phyloP scores from a whole-genome alignment of 257 asterid species.

The Petunia axillaris region DNA sequence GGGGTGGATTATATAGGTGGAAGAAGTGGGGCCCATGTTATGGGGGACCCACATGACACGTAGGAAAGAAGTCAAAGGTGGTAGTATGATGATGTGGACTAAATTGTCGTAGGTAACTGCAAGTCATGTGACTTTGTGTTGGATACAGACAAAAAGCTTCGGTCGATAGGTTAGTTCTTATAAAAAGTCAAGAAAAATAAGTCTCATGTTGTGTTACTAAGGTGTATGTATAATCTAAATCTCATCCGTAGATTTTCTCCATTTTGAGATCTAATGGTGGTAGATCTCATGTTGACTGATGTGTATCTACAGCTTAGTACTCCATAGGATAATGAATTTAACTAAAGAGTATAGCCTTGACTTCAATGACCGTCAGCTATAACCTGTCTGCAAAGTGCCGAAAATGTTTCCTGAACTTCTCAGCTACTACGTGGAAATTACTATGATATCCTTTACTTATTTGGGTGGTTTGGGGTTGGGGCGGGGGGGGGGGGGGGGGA shows the following conservation, averaged over 20 bases:
- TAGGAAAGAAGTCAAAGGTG: conserved; percentile 21
- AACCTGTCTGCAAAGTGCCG: neutral
- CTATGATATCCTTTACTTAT: neutral
- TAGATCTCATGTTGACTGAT: neutral
- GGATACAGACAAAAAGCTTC: conserved; percentile 20
- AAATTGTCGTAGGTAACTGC: conserved; percentile 26
- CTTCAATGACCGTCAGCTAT: neutral
- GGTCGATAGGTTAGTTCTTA: conserved; percentile 16
- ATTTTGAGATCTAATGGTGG: neutral
- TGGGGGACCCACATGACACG: conserved; percentile 9
- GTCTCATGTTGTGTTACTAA: neutral
- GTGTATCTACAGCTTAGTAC: neutral
- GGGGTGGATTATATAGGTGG: neutral
- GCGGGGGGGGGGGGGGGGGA: too few species aligned
- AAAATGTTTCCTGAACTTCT: neutral
- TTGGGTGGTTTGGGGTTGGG: too few species aligned
- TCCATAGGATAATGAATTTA: neutral
- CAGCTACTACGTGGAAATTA: neutral
- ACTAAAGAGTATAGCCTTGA: neutral
- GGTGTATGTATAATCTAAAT: neutral
- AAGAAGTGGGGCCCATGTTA: neutral
- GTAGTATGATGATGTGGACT: conserved; percentile 11
- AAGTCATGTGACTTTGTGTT: conserved; percentile 25
- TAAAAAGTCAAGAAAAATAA: neutral
- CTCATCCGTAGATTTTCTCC: neutral